Base-by-base conservation (phyloP, 2,329 filamentous ascomycete species). In the Penicillium sp. region DNA sequence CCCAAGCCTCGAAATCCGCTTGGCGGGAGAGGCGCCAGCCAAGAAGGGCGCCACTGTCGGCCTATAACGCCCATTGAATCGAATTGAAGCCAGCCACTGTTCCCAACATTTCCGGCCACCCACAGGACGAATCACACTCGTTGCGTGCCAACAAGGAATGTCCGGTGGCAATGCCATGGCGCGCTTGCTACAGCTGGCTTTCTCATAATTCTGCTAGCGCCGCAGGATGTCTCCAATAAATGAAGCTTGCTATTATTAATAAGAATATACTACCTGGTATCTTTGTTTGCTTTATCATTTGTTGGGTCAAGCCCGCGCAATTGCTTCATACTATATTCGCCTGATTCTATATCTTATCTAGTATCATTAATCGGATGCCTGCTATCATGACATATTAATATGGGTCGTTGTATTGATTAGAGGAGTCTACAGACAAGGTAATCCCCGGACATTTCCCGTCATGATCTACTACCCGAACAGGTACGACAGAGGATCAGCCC, bases 21-120 rank as follows among this genome's bases (percentile, higher is more conserved):
- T 58, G 51, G 49, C 63, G 62, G 60, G 57, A 64, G 60, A 60
- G 60, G 63, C 62, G 61, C 49, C 55, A 40, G 53, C 55, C 46
- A 47, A 47, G 50, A 50, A 44, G 9, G 47, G 54, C 54, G 49
- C 56, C 57, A 65, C 54, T 41, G 31, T 54, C 43, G 44, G 44
- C 18, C 31, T 54, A 42, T 44, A 41, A 40, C 42, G 45, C 54
- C 58, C 37, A 55, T 23, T 37, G 29, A 37, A 46, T 43, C 37
- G 37, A 43, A 51, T 41, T 25, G 42, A 18, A 18, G n/a, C 14
- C 11, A 44, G 50, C 50, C 43, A 52, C 43, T 25, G 18, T 20
- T 33, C 50, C 50, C 50, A 49, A 40, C 54, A 49, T 41, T 54
- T 51, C 37, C 51, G 52, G 56, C 53, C 54, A 47, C 31, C 15